Evolutionary conservation across 805 yeast genomes (phyloP).

Genomic region (Lachancea sp.): DNA sequence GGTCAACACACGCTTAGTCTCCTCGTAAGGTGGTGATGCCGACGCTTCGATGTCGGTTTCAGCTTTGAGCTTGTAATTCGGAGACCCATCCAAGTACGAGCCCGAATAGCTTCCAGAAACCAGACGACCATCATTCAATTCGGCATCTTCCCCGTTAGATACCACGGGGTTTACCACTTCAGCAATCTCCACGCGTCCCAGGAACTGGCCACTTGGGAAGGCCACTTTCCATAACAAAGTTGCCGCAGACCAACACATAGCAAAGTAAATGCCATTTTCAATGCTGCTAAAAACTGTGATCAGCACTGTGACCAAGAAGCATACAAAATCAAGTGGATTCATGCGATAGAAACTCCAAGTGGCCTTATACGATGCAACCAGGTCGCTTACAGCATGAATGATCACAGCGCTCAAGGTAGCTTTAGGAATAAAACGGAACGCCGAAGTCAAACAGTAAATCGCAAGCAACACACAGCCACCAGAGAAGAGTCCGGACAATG

Average conservation of each 20-base stretch:
- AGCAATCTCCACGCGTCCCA: slow-evolving; percentile 70
- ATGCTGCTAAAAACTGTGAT: slow-evolving; percentile 72
- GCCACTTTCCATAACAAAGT: slow-evolving; percentile 66
- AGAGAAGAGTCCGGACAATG: slow-evolving; percentile 84
- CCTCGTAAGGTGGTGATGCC: neutral
- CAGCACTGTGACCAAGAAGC: slow-evolving; percentile 66
- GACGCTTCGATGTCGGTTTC: neutral
- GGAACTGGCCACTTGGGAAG: slow-evolving; percentile 73
- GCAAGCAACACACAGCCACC: slow-evolving; percentile 87
- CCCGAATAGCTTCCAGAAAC: slow-evolving; percentile 1
- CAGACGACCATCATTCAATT: neutral
- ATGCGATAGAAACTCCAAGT: slow-evolving; percentile 66
- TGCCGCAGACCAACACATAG: slow-evolving; percentile 78
- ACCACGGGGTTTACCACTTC: slow-evolving; percentile 43
- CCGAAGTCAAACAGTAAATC: slow-evolving; percentile 71
- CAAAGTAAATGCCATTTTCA: slow-evolving; percentile 88
- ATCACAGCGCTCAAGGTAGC: slow-evolving; percentile 83
- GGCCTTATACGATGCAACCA: slow-evolving; percentile 62
- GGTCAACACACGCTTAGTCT: neutral
- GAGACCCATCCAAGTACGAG: neutral
- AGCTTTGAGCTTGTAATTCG: neutral
- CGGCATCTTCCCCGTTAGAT: neutral
- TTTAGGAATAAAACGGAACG: slow-evolving; percentile 85
- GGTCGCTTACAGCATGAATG: slow-evolving; percentile 88
- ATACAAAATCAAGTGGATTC: slow-evolving; percentile 65